Percentiles rank a stretch among this genome's conserved stretches.
phyloP scores from a whole-genome alignment of 257 asterid genomes.

The Solanum pennellii region DNA sequence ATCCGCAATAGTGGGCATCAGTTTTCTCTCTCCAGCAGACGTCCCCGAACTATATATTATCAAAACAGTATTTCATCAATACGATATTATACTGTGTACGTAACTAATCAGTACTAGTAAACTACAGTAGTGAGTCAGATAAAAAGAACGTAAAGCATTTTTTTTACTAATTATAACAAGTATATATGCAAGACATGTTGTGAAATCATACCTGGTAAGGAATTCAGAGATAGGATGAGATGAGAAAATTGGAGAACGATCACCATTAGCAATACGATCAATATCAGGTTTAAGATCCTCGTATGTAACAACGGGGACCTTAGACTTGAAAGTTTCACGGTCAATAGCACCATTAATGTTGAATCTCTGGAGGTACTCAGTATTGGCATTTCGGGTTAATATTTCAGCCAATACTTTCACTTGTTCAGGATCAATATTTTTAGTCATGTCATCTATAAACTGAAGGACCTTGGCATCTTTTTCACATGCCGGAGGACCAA shows the following conservation, averaged over 20 bases:
- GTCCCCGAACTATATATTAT: constrained; percentile 61
- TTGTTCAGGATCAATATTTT: constrained; percentile 36
- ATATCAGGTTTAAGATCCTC: constrained; percentile 73
- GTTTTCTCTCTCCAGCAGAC: constrained; percentile 83
- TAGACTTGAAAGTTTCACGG: constrained; percentile 53
- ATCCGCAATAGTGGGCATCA: constrained; percentile 67
- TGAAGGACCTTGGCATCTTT: constrained; percentile 40
- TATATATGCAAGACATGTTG: background rate
- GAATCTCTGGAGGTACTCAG: constrained; percentile 50
- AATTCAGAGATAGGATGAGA: constrained; percentile 73
- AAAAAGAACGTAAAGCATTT: background rate
- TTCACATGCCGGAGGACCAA: constrained; percentile 35
- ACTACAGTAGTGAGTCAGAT: background rate
- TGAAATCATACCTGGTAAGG: constrained; percentile 52
- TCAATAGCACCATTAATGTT: constrained; percentile 44
- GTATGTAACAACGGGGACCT: constrained; percentile 50
- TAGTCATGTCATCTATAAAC: constrained; percentile 62
- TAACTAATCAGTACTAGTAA: background rate
- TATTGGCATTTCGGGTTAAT: constrained; percentile 36
- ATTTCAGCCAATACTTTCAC: constrained; percentile 50
- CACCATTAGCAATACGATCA: constrained; percentile 71
- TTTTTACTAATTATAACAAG: background rate
- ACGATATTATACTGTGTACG: background rate
- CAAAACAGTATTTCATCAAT: background rate
- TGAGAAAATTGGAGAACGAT: constrained; percentile 54